Evolutionary conservation across 2,329 filamentous ascomycete species (phyloP).

Genomic region (Pseudocercospora ulei): DNA sequence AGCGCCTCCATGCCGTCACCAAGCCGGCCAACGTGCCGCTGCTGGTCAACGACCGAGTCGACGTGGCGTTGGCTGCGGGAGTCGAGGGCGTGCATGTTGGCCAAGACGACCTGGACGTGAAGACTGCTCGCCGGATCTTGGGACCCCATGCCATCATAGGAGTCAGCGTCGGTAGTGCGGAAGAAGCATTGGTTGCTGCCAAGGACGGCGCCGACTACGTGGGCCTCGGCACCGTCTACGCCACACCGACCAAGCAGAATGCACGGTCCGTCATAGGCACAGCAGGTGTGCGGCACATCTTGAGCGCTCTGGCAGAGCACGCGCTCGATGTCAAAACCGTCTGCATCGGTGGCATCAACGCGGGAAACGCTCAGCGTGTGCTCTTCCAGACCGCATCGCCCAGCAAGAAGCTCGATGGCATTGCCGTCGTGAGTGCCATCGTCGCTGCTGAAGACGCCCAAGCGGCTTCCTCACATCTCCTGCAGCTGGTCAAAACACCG

Average conservation of each 20-base stretch:
- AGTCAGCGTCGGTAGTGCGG: constrained; percentile 65
- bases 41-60: constrained; percentile 85
- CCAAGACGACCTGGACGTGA: constrained; percentile 76
- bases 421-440: constrained; percentile 84
- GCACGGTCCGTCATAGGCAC: constrained; percentile 73
- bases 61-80: constrained; percentile 73
- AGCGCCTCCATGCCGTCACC: constrained; percentile 61
- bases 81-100: constrained; percentile 92
- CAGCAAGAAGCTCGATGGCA: constrained; percentile 59
- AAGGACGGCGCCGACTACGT: constrained; percentile 76
- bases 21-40: constrained; percentile 61
- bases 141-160: constrained; percentile 75
- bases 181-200: constrained; percentile 64
- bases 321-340: constrained; percentile 52
- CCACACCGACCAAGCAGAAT: constrained; percentile 79
- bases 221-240: constrained; percentile 80
- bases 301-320: constrained; percentile 49
- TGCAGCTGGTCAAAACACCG: constrained; percentile 45
- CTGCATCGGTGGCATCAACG: constrained; percentile 81
- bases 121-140: constrained; percentile 59
- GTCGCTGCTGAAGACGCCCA: constrained; percentile 61
- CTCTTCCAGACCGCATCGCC: constrained; percentile 56
- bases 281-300: constrained; percentile 57
- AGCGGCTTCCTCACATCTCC: constrained; percentile 52
- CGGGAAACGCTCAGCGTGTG: constrained; percentile 62